Evolutionary conservation across 1,284 basidiomycete genomes (phyloP), one percentile per base, ranked within the genome.

Genomic region (Ceratobasidium sp.): DNA sequence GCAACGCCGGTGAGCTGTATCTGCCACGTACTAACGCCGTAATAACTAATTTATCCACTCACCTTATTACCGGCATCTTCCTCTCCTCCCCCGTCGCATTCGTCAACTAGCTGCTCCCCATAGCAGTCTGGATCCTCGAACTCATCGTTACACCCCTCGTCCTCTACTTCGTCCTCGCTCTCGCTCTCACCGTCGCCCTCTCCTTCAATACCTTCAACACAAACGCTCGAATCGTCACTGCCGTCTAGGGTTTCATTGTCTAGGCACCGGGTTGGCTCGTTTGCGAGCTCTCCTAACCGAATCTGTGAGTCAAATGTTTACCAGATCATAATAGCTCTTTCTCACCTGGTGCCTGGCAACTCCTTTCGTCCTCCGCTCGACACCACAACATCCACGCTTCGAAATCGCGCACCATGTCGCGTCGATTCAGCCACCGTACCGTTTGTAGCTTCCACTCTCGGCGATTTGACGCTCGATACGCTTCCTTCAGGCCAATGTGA

Each of bases 401-500:
- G 71, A 46, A 75, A n/a, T 62, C 57, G 28, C 26, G 54, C 4
- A 75, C 15, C 42, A 64, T 75, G 40, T 75, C 71, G 44, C 52
- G 71, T 33, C 46, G 33, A 12, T 50, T 52, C 71, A 75, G 44
- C 71, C 71, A 65, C 15, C 59, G 46, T 13, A 46, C 23, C 42
- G 52, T 75, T 50, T 75, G 71, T 20, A 38, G 4, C 33, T 64
- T 13, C 44, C 46, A 75, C 15, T 65, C 40, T 20, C 62, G 42
- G 42, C 52, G 59, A 48, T 75, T 75, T 23, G 71, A 48, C 7
- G 59, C 59, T 33, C 33, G 33, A 33, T 33, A 33, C 33, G 33
- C 33, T 3, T 75, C 57, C 50, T 75, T 75, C 57, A 62, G 26
- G 50, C 59, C 40, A 2, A 71, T 67, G 50, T 78, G 77, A 10